Conservation (phyloP, 2,329 filamentous ascomycete genomes). For the Diplodia scrobiculata region DNA sequence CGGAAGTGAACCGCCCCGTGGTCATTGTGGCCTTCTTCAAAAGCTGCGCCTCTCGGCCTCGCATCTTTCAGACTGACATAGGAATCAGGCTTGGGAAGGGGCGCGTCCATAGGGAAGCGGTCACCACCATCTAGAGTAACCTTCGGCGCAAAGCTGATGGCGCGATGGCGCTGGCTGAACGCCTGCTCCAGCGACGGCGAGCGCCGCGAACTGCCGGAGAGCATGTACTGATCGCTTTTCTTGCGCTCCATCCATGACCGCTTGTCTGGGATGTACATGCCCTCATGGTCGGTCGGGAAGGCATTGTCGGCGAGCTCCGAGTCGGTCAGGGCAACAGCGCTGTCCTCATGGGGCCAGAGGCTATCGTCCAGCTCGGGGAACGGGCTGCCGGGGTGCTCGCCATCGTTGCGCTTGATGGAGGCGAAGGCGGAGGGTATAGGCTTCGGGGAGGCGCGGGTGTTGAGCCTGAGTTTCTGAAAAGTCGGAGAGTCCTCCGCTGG, state of each 20-base stretch:
- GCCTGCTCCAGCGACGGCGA: slow-evolving; percentile 28
- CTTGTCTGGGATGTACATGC: slow-evolving; percentile 31
- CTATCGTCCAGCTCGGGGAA: slow-evolving; percentile 30
- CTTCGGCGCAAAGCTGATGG: slow-evolving; percentile 47
- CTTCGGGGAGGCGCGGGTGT: slow-evolving; percentile 43
- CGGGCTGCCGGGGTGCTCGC: slow-evolving; percentile 32
- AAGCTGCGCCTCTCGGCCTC: slow-evolving; percentile 31
- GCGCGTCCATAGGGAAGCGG: slow-evolving; percentile 43
- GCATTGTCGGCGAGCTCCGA: slow-evolving; percentile 34
- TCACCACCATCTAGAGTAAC: slow-evolving; percentile 48
- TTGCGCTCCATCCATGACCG: slow-evolving; percentile 32
- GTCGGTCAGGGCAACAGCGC: slow-evolving; percentile 34
- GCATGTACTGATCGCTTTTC: slow-evolving; percentile 30
- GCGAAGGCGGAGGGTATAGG: slow-evolving; percentile 44
- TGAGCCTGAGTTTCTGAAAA: slow-evolving; percentile 49
- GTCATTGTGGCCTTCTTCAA: slow-evolving; percentile 34
- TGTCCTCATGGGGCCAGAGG: slow-evolving; percentile 35
- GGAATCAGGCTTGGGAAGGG: slow-evolving; percentile 39
- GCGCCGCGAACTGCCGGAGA: background rate
- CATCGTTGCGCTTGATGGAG: slow-evolving; percentile 35
- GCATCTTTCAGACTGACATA: slow-evolving; percentile 1
- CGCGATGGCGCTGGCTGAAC: slow-evolving; percentile 42
- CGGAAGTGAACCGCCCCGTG: slow-evolving; percentile 28
- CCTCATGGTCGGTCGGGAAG: slow-evolving; percentile 31
- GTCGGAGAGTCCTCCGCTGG: slow-evolving; percentile 45